phyloP scores from a whole-genome alignment of 176 grass and related monocot genomes.

The Leersia perrieri region DNA sequence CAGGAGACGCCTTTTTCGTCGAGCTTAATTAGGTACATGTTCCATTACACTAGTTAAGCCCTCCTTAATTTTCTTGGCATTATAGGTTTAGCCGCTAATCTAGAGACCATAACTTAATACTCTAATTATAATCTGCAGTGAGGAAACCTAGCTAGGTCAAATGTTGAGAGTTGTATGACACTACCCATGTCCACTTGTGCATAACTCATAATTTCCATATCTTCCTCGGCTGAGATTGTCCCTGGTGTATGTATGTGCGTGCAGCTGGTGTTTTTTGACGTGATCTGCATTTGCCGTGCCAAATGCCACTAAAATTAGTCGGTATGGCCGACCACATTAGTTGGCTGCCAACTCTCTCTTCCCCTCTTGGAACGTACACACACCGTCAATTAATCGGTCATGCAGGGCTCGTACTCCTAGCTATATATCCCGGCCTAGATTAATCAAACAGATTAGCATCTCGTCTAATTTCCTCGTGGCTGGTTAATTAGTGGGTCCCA shows the following conservation, averaged over 20 bases:
- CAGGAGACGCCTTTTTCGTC: no score
- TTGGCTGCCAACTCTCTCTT: neutral
- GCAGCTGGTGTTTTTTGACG: slow-evolving; percentile 14
- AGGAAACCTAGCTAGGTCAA: neutral
- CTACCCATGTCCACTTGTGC: neutral
- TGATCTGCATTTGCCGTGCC: neutral
- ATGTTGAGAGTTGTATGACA: slow-evolving; percentile 30
- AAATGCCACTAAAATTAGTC: neutral
- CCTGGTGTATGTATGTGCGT: neutral
- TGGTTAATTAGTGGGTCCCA: neutral
- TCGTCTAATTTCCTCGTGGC: neutral
- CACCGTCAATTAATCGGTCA: neutral
- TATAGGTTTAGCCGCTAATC: neutral
- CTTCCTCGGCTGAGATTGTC: neutral
- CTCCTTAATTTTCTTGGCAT: neutral
- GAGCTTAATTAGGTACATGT: neutral
- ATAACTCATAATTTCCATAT: neutral
- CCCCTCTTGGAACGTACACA: neutral
- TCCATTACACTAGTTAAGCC: neutral
- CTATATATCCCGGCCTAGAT: neutral
- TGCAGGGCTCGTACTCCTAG: neutral
- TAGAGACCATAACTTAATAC: neutral
- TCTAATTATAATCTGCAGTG: neutral
- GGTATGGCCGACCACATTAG: neutral
- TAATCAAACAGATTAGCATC: neutral